A percentile compares a stretch with the other conserved stretches of the same genome.
Evolutionary conservation across 352 stramenopile species (phyloP).

Genomic region (Pseudoperonospora humuli): DNA sequence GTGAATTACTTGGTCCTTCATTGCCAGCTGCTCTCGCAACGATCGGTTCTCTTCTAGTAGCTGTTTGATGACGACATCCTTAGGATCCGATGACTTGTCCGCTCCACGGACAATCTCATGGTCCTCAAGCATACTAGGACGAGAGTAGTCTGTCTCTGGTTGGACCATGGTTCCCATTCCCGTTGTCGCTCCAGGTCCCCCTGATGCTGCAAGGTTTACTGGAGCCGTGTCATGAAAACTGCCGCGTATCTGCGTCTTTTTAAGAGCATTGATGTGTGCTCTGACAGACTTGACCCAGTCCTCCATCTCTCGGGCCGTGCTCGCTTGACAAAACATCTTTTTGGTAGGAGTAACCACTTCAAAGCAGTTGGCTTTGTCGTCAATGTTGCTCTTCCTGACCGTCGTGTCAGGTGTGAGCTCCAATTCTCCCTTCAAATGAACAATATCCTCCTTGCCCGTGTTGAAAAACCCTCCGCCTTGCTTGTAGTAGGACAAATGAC

Average conservation of each 20-base stretch:
- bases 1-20: constrained; percentile 83
- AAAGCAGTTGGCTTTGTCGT: constrained; percentile 85
- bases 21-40: constrained; percentile 63
- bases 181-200: constrained; percentile 19
- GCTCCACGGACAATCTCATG: constrained; percentile 79
- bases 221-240: constrained; percentile 60
- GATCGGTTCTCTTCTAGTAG: constrained; percentile 75
- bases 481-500: constrained; percentile 84
- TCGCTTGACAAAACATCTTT: constrained; percentile 83
- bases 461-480: constrained; percentile 82
- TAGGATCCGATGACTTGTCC: constrained; percentile 73
- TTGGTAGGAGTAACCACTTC: constrained; percentile 75
- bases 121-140: constrained; percentile 73
- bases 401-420: constrained; percentile 74
- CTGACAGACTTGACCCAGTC: constrained; percentile 84
- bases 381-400: constrained; percentile 78
- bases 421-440: constrained; percentile 77
- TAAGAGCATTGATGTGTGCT: constrained; percentile 67
- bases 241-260: constrained; percentile 40
- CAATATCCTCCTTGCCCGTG: constrained; percentile 79
- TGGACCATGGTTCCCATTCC: constrained; percentile 4
- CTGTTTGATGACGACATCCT: constrained; percentile 84
- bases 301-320: constrained; percentile 74
- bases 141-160: constrained; percentile 60
- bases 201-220: constrained; percentile 18